phyloP scores from a whole-genome alignment of 2,329 filamentous ascomycete genomes.

The Aspergillus fijiensis region DNA sequence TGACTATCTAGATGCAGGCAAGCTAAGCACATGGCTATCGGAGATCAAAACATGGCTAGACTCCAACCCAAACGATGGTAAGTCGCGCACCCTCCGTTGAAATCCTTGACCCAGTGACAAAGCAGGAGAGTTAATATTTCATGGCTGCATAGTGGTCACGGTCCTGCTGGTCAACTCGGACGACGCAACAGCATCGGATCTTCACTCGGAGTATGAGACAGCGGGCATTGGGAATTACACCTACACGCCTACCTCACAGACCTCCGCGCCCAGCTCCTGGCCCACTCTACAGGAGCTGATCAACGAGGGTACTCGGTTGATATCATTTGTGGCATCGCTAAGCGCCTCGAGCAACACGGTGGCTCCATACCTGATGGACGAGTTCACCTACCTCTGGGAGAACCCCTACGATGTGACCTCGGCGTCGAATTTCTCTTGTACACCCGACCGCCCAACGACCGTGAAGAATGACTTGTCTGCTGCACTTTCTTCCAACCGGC shows the following conservation, averaged over 20 bases:
- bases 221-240: slow-evolving; percentile 63
- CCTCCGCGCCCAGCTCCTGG: slow-evolving; percentile 55
- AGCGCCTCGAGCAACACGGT: slow-evolving; percentile 30
- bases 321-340: slow-evolving; percentile 65
- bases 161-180: slow-evolving; percentile 71
- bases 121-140: background rate
- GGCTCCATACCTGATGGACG: slow-evolving; percentile 47
- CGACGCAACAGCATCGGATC: slow-evolving; percentile 54
- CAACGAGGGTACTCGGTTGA: slow-evolving; percentile 60
- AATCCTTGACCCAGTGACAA: background rate
- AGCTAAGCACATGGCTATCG: slow-evolving; percentile 62
- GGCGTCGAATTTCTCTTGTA: slow-evolving; percentile 69
- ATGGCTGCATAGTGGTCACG: slow-evolving; percentile 59
- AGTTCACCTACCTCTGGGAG: slow-evolving; percentile 62
- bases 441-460: slow-evolving; percentile 62
- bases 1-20: slow-evolving; percentile 66
- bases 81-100: background rate
- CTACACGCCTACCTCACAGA: slow-evolving; percentile 54
- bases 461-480: slow-evolving; percentile 47
- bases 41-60: slow-evolving; percentile 69
- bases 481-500: slow-evolving; percentile 58
- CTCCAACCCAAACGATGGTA: slow-evolving; percentile 63
- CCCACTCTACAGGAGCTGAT: slow-evolving; percentile 72
- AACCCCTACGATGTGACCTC: slow-evolving; percentile 66
- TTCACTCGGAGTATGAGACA: slow-evolving; percentile 55